These are phyloP conservation scores for Acer yangbiense DNA, from an alignment of 345 rosid species.

Conservation along the genomic window DNA sequence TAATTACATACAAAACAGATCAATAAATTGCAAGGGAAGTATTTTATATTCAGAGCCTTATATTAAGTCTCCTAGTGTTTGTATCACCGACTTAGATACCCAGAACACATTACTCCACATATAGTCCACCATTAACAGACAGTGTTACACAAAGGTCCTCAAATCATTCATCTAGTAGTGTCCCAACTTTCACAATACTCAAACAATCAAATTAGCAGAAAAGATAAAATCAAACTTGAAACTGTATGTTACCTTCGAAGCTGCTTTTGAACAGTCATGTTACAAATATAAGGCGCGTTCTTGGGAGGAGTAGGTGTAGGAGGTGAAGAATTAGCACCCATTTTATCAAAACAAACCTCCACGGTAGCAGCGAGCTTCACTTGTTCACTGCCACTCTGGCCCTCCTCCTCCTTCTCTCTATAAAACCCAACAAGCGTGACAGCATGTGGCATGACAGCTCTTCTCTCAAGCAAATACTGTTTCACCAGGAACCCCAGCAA, in stretches of 20 bases:
- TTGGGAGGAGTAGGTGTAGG: conserved; percentile 79
- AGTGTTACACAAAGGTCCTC: neutral
- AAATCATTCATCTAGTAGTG: neutral
- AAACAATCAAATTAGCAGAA: neutral
- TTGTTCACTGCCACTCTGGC: conserved; percentile 28
- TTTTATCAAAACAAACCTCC: conserved; percentile 78
- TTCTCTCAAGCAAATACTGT: conserved; percentile 82
- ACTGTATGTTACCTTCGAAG: conserved; percentile 60
- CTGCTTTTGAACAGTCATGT: conserved; percentile 76
- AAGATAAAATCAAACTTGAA: neutral
- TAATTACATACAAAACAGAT: neutral
- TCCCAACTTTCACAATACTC: neutral
- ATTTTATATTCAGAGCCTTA: neutral
- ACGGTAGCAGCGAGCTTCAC: conserved; percentile 80
- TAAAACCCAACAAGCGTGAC: conserved; percentile 77
- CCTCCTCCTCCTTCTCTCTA: conserved; percentile 34
- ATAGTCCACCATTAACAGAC: neutral
- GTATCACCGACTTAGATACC: neutral
- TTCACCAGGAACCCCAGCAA: conserved; percentile 75
- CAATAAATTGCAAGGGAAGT: neutral
- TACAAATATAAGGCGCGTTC: conserved; percentile 80
- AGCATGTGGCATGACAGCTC: conserved; percentile 72
- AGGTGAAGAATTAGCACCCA: conserved; percentile 76
- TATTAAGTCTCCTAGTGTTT: neutral
- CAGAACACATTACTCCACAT: too few species aligned